phyloP scores from a whole-genome alignment of 805 yeast species.

The Yarrowia alimentaria region DNA sequence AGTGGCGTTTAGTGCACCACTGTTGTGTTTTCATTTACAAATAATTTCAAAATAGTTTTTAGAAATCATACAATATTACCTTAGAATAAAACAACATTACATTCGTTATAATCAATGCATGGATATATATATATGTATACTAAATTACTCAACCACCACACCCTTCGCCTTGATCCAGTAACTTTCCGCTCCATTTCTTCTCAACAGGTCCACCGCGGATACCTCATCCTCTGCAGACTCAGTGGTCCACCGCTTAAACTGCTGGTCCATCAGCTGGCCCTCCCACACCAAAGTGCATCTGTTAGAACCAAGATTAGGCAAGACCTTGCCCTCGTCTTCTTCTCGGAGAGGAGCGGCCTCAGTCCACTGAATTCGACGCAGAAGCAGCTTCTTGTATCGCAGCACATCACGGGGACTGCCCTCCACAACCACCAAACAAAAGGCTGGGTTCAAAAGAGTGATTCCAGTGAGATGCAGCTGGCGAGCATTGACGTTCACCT shows the following conservation, averaged over 20 bases:
- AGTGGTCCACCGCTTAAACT: slow-evolving; percentile 69
- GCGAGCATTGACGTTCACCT: slow-evolving; percentile 77
- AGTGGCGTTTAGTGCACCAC: too few species aligned
- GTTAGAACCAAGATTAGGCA: slow-evolving; percentile 42
- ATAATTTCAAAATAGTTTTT: too few species aligned
- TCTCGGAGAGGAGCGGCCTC: slow-evolving; percentile 45
- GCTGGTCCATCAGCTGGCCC: slow-evolving; percentile 55
- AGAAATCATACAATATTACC: too few species aligned
- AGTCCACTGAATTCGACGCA: slow-evolving; percentile 68
- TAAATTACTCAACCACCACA: too few species aligned
- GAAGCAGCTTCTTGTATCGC: slow-evolving; percentile 62
- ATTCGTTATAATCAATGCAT: too few species aligned
- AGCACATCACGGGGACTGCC: slow-evolving; percentile 65
- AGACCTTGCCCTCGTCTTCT: slow-evolving; percentile 15
- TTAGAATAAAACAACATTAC: too few species aligned
- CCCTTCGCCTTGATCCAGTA: slow-evolving; percentile 47
- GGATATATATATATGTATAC: too few species aligned
- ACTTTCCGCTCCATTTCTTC: slow-evolving; percentile 53
- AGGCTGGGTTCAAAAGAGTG: slow-evolving; percentile 37
- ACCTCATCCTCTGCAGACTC: slow-evolving; percentile 53
- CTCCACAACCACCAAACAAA: slow-evolving; percentile 66
- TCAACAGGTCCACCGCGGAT: slow-evolving; percentile 50
- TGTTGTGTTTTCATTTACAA: too few species aligned
- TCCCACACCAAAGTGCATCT: slow-evolving; percentile 62
- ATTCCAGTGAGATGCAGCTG: slow-evolving; percentile 68